phyloP scores from a whole-genome alignment of 768 basidiomycete species.

The Phylloporus arenicola region DNA sequence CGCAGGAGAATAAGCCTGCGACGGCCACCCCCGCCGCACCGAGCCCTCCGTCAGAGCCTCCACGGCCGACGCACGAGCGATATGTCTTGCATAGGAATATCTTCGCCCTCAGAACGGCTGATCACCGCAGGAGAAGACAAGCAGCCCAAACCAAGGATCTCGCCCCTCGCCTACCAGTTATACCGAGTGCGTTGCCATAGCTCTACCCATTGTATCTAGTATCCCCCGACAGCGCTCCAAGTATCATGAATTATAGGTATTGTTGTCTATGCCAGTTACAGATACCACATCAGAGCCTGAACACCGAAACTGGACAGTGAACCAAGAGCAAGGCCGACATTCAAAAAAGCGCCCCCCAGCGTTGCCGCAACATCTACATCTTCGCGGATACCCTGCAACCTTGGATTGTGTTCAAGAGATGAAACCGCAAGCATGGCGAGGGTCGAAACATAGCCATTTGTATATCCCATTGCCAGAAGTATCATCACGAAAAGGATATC shows the following conservation, averaged over 20 bases:
- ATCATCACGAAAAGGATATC: slow-evolving; percentile 73
- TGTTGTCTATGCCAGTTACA: not conserved
- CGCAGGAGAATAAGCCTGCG: slow-evolving; percentile 16
- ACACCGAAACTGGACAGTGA: slow-evolving; percentile 82
- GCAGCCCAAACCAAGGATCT: slow-evolving; percentile 61
- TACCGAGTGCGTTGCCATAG: slow-evolving; percentile 36
- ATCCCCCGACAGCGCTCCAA: not conserved
- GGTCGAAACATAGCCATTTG: slow-evolving; percentile 78
- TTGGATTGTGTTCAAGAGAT: slow-evolving; percentile 73
- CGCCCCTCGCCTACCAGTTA: slow-evolving; percentile 65
- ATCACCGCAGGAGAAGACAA: slow-evolving; percentile 68
- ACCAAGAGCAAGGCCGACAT: slow-evolving; percentile 69
- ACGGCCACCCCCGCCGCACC: slow-evolving; percentile 13
- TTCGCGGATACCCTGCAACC: slow-evolving; percentile 58
- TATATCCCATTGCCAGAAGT: slow-evolving; percentile 65
- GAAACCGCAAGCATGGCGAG: slow-evolving; percentile 79
- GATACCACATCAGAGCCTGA: slow-evolving; percentile 52
- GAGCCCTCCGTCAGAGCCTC: slow-evolving; percentile 27
- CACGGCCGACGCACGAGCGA: slow-evolving; percentile 57
- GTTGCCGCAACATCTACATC: slow-evolving; percentile 86
- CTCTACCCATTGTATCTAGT: too few relatives aligned
- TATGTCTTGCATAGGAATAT: slow-evolving; percentile 81
- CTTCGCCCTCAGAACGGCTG: slow-evolving; percentile 72
- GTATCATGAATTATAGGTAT: not conserved
- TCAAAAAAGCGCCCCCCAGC: slow-evolving; percentile 70